Evolutionary conservation across 768 basidiomycete genomes (phyloP), one percentile per base, ranked within the genome.

Genomic region (Termitomyces sp.): DNA sequence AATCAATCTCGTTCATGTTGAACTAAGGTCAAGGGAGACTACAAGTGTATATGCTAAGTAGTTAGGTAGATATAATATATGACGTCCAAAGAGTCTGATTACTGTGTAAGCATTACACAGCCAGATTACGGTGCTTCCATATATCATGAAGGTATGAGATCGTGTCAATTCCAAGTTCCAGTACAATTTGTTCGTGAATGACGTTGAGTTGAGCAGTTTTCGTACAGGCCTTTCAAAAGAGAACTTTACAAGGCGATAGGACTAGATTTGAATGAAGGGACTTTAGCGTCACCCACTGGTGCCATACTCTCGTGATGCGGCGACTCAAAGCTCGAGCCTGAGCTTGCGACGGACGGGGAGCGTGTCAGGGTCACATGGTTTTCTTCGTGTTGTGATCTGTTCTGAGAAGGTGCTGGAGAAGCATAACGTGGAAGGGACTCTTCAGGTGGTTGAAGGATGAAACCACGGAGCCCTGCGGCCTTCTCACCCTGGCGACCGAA

Each of bases 401-500:
- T n/a, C 40, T 54, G 35, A 0, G 45, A 35, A 4, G 70, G 70
- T 2, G 69, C 61, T 12, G 75, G 75, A 12, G 81, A 69, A 7
- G 74, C 75, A 62, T 85, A 80, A 42, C 76, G 78, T 2, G 86
- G 77, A 26, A 83, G 75, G 6, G 81, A 76, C 67, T 87, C 85
- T 10, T 74, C 72, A 0, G 88, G 87, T 62, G 72, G 80, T 48
- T 80, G 77, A 62, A 87, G 74, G 36, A 83, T 56, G 69, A 82
- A 86, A 4, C 90, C 90, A 65, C 79, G 81, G 51, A 87, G 73
- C 4, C 78, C 86, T 5, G 90, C 90, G 42, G 79, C 78, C 73
- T 88, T 92, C 77, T 92, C 88, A 22, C 82, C 91, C 67, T 91
- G 89, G 52, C 83, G 77, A 18, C 92, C 92, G 64, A 94, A 94